A percentile compares a stretch with the other conserved stretches of the same genome.
These are phyloP conservation scores for Lentinus brumalis DNA, from an alignment of 768 basidiomycete species.

Conservation along the genomic window DNA sequence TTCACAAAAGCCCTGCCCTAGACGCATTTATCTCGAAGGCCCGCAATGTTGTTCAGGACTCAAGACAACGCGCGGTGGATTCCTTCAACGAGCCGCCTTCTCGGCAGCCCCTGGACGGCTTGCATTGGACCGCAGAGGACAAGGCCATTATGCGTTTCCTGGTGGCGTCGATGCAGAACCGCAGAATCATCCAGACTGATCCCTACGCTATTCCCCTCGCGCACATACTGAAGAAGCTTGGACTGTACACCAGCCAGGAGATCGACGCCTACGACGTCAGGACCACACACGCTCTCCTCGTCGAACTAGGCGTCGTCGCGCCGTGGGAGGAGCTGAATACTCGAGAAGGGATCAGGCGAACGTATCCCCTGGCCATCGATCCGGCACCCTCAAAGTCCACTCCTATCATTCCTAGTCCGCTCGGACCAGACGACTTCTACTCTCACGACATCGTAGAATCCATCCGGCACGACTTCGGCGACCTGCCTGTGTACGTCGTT, in stretches of 20 bases:
- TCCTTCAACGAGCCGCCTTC: conserved; percentile 37
- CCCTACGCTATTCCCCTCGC: conserved; percentile 58
- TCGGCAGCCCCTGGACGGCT: conserved; percentile 28
- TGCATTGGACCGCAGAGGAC: conserved; percentile 56
- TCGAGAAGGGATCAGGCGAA: neutral
- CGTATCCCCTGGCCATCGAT: neutral
- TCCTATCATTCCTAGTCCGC: conserved; percentile 25
- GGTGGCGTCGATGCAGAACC: conserved; percentile 49
- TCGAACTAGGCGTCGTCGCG: conserved; percentile 72
- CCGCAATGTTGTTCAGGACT: conserved; percentile 38
- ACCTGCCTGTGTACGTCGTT: conserved; percentile 81
- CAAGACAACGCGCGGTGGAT: conserved; percentile 31
- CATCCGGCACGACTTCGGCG: conserved; percentile 85
- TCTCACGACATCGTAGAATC: conserved; percentile 62
- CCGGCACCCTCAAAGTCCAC: neutral
- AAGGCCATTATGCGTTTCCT: conserved; percentile 61
- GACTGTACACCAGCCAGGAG: conserved; percentile 34
- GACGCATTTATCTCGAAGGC: conserved; percentile 55
- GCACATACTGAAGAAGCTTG: conserved; percentile 59
- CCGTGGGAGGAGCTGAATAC: conserved; percentile 72
- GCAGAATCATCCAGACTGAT: conserved; percentile 55
- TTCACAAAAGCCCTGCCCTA: conserved; percentile 41
- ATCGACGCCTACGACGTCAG: conserved; percentile 33
- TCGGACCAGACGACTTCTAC: conserved; percentile 69
- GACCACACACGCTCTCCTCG: conserved; percentile 50